Percentiles rank a stretch among this genome's conserved stretches.
Evolutionary conservation across 768 basidiomycete genomes (phyloP).

Genomic region (Kwoniella bestiolae): DNA sequence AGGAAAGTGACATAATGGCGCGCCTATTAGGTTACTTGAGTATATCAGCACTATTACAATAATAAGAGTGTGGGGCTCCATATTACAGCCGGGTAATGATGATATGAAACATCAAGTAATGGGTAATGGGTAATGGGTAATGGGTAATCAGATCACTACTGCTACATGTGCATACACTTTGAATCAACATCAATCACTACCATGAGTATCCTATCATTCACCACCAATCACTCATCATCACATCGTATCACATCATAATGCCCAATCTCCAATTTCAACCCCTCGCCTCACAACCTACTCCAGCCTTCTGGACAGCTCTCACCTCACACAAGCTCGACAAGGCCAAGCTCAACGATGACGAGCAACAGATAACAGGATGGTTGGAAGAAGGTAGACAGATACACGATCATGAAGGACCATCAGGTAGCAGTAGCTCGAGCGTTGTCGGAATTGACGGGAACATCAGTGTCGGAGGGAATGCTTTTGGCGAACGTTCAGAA

Average conservation of each 20-base stretch:
- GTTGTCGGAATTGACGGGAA: slow-evolving; percentile 62
- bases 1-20: no score
- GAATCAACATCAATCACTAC: no score
- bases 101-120: no score
- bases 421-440: slow-evolving; percentile 47
- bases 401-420: slow-evolving; percentile 45
- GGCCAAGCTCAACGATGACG: slow-evolving; percentile 76
- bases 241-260: no score
- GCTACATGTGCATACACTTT: no score
- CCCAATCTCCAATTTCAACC: slow-evolving; percentile 80
- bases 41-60: no score
- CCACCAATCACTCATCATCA: background rate
- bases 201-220: background rate
- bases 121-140: no score
- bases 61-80: no score
- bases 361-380: slow-evolving; percentile 67
- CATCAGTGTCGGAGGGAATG: slow-evolving; percentile 49
- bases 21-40: no score
- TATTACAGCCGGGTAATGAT: no score
- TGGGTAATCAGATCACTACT: no score
- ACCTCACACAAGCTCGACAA: slow-evolving; percentile 88
- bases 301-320: slow-evolving; percentile 90
- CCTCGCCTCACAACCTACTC: slow-evolving; percentile 82
- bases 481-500: slow-evolving; percentile 43
- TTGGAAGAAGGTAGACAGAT: slow-evolving; percentile 75